phyloP scores from a whole-genome alignment of 2,329 filamentous ascomycete species.

The Raffaelea deltoideospora region DNA sequence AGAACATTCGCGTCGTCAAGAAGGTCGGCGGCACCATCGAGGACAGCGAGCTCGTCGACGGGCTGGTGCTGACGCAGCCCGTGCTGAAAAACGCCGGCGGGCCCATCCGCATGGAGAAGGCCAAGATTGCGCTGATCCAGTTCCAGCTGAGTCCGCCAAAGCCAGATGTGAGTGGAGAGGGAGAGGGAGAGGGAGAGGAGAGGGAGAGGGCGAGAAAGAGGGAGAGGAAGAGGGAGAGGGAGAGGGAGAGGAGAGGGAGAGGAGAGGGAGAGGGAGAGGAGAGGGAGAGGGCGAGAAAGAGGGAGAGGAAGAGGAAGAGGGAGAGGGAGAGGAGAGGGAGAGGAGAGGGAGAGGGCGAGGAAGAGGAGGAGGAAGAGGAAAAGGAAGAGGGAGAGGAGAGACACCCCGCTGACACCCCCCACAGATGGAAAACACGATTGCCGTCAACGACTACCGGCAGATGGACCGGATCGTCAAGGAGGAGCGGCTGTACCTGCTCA shows the following conservation, averaged over 20 bases:
- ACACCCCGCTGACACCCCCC: slow-evolving; percentile 1
- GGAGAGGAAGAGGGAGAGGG: too few relatives aligned
- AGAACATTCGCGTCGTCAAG: slow-evolving; percentile 94
- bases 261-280: too few relatives aligned
- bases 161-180: slow-evolving; percentile 71
- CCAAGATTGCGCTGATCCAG: slow-evolving; percentile 89
- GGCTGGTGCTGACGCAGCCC: slow-evolving; percentile 78
- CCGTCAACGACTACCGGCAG: slow-evolving; percentile 97
- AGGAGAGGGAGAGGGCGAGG: too few relatives aligned
- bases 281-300: too few relatives aligned
- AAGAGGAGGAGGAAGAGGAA: too few relatives aligned
- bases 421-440: slow-evolving; percentile 97
- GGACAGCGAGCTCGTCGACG: slow-evolving; percentile 93
- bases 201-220: too few relatives aligned
- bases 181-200: too few relatives aligned
- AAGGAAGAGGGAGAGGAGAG: too few relatives aligned
- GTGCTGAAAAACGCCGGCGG: slow-evolving; percentile 90
- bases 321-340: too few relatives aligned
- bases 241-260: too few relatives aligned
- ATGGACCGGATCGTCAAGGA: slow-evolving; percentile 99
- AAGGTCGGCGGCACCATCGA: slow-evolving; percentile 97
- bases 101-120: slow-evolving; percentile 89
- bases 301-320: too few relatives aligned
- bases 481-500: slow-evolving; percentile 92
- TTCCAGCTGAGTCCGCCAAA: slow-evolving; percentile 98